Evolutionary conservation across 345 rosid species (phyloP), one percentile per base, ranked within the genome.

Genomic region (Nephelium lappaceum): DNA sequence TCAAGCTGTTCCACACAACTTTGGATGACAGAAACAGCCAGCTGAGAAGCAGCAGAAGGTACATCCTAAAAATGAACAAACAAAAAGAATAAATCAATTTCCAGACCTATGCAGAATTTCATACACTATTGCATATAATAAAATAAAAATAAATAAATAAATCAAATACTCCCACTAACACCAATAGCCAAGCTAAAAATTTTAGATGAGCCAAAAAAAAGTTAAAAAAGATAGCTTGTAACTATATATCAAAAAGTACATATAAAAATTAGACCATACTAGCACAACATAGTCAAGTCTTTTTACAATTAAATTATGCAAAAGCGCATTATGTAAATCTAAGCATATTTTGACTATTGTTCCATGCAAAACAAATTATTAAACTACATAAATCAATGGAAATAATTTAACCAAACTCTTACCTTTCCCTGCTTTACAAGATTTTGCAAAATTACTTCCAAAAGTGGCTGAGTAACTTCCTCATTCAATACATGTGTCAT

Each of bases 21-120:
- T 85, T 91, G 87, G 82, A 93, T 89, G 80, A 95, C 87, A 78
- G 95, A 90, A 81, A 83, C 86, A 49, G 99, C 99, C 74, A 95
- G 95, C 85, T 79, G 87, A 80, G 85, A 83, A 85, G 93, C 86
- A 77, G 87, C 87, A 81, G 88, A 81, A 79, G 88, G 69, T 69
- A 69, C 82, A 78, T 79, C 90, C 97, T 91, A 89, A 19, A 61
- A 73, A 72, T 71, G n/a, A 47, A 74, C 47, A 45, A 51, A 77
- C 74, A 45, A 67, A 67, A 27, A 67, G 31, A 63, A 70, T 45
- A 12, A 27, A 74, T 51, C 27, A 72, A 18, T 19, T 74, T 63
- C 25, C 31, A 27, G 12, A 64, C 27, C 21, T 23, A 64, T 57
- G 45, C 23, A 14, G 49, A 61, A 67, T 67, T 67, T 41, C 27